Evolutionary conservation across 257 asterid genomes (phyloP), one percentile per base, ranked within the genome.

Genomic region (Orobanche coerulescens): DNA sequence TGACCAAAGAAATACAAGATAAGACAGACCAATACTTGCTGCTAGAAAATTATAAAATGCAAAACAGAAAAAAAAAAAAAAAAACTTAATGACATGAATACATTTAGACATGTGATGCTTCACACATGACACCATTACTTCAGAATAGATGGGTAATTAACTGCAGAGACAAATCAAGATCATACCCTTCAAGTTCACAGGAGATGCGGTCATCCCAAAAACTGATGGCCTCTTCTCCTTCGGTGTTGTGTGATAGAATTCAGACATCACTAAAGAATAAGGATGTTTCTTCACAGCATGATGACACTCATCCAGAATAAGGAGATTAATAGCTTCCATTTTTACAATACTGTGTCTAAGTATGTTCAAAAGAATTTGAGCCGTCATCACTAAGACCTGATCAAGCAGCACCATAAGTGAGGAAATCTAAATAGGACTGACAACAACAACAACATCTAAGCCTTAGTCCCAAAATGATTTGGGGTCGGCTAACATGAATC

Each of bases 271-370:
- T 66, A 93, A 73, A 61, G 98, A 93, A 72, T 88, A 93, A 15
- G 98, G 98, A 74, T 93, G 98, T 74, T 93, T 93, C 88, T 93
- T 93, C 73, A 93, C 98, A 66, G 98, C 98, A 86, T 93, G 98
- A 79, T 93, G 98, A 51, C 98, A 93, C 77, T 93, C 98, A 16
- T 93, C 98, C 85, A 93, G 74, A 74, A 93, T 84, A 68, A 93
- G 94, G 66, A 93, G 97, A 78, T 78, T 75, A 42, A 93, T 84
- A 43, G 95, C 81, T 68, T 93, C 98, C 98, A 93, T 84, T 81
- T 83, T 93, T 61, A 93, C 82, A 67, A 93, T 89, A 71, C 98
- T 93, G 78, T 93, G 98, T 73, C 98, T 84, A 68, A 93, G 84
- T 72, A 93, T 93, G 73, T 93, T 93, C 75, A 93, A 78, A 62